phyloP scores from a whole-genome alignment of 2,329 filamentous ascomycete genomes.

The Pleurostoma richardsiae region DNA sequence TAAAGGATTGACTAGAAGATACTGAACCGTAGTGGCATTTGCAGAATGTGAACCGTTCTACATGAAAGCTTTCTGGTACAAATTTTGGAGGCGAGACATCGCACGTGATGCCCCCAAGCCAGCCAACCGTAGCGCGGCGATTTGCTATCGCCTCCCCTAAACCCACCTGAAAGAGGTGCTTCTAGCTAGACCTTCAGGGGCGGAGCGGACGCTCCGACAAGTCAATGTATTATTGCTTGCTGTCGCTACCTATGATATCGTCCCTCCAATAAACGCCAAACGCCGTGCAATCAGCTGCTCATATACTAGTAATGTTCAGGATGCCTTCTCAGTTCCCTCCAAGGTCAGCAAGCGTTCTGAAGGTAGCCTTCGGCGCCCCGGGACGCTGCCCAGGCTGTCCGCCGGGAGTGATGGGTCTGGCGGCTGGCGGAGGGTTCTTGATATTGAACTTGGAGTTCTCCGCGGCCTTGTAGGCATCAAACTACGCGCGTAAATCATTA shows the following conservation, averaged over 20 bases:
- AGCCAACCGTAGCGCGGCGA: too few species aligned
- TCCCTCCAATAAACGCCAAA: not conserved
- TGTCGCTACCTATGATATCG: too few species aligned
- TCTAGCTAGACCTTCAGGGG: too few species aligned
- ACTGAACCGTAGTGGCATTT: not conserved
- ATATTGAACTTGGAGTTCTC: slow-evolving; percentile 56
- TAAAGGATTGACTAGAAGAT: not conserved
- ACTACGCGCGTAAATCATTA: slow-evolving; percentile 24
- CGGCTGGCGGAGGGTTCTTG: slow-evolving; percentile 27
- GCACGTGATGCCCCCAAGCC: too few species aligned
- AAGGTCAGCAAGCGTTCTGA: slow-evolving; percentile 52
- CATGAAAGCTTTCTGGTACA: too few species aligned
- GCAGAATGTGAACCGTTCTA: not conserved
- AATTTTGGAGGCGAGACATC: too few species aligned
- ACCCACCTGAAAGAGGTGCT: too few species aligned
- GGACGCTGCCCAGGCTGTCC: slow-evolving; percentile 4
- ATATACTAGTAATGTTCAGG: not conserved
- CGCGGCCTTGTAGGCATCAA: slow-evolving; percentile 58
- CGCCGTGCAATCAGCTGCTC: not conserved
- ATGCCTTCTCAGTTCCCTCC: slow-evolving; percentile 15
- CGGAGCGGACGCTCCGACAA: too few species aligned
- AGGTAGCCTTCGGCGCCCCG: slow-evolving; percentile 27
- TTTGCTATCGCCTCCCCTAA: too few species aligned
- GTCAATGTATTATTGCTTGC: too few species aligned
- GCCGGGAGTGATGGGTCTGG: slow-evolving; percentile 5